Conservation (phyloP, 2,329 filamentous ascomycete species). For the Trichophyton schoenleinii region DNA sequence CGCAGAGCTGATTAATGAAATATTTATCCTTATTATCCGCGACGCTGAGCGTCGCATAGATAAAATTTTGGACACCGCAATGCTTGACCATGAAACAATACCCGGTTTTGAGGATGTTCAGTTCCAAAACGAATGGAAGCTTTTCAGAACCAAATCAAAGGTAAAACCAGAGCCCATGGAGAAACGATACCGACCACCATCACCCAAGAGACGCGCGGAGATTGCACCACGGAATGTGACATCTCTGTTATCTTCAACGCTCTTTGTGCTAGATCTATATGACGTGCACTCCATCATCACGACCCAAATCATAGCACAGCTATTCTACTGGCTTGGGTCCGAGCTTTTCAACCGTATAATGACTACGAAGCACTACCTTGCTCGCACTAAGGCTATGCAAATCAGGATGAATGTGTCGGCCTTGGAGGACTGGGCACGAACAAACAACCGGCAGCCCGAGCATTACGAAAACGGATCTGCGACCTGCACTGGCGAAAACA, state of each 20-base stretch:
- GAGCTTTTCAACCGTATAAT: conserved; percentile 98
- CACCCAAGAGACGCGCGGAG: conserved; percentile 83
- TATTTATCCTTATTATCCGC: conserved; percentile 92
- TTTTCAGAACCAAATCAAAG: conserved; percentile 84
- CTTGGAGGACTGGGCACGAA: conserved; percentile 87
- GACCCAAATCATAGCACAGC: conserved; percentile 77
- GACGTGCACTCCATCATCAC: conserved; percentile 96
- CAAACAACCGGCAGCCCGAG: conserved; percentile 86
- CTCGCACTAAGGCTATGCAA: conserved; percentile 96
- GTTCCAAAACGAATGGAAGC: conserved; percentile 97
- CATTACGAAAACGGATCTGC: conserved; percentile 91
- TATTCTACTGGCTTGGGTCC: conserved; percentile 90
- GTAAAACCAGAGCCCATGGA: conserved; percentile 79
- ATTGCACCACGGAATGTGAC: conserved; percentile 90
- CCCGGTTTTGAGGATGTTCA: conserved; percentile 92
- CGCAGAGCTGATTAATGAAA: conserved; percentile 91
- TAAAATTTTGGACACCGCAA: conserved; percentile 82
- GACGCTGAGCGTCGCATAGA: conserved; percentile 93
- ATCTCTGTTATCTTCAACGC: conserved; percentile 82
- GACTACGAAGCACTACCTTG: conserved; percentile 87
- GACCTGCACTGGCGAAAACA: conserved; percentile 71
- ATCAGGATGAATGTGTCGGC: conserved; percentile 97
- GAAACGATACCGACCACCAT: conserved; percentile 82
- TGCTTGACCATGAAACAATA: conserved; percentile 97
- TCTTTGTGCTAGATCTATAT: conserved; percentile 97